Evolutionary conservation across 352 stramenopile genomes (phyloP), one percentile per base, ranked within the genome.

Genomic region (Globisporangium takayamanum): DNA sequence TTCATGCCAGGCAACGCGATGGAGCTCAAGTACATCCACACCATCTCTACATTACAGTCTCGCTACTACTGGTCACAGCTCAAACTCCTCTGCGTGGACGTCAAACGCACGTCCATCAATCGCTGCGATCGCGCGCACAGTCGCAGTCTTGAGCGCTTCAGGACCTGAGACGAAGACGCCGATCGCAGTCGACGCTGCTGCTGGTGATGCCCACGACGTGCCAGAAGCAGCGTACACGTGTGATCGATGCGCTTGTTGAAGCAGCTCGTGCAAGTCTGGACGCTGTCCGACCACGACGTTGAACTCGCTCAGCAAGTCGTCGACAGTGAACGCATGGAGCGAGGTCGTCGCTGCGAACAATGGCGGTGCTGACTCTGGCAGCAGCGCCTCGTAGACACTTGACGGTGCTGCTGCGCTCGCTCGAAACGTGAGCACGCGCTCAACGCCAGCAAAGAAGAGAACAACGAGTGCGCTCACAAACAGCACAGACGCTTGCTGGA

Each of bases 401-500:
- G 48, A 15, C 33, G 33, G 33, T 11, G 33, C 33, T 39, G 16
- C 48, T 41, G 16, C 26, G 28, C 26, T 25, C 48, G 48, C 28
- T 20, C 33, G 52, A 33, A 39, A 6, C 33, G 33, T 12, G 33
- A 37, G 6, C 6, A 49, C 12, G 15, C 33, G 52, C 36, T 57
- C 52, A 1, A 33, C 52, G n/a, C 44, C 18, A 18, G 45, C 36
- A n/a, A 49, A 5, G 6, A 57, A 5, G 12, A 49, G 41, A 30
- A 48, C 52, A 18, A 48, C 15, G 0, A 30, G 12, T 20, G 52
- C 52, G 25, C 18, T 15, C 20, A 33, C 18, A 20, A 69, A 60
- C 44, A 72, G 41, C 15, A 65, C 57, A 15, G 64, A 30, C 48
- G 37, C 52, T 20, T 72, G 61, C 7, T 55, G 39, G 14, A 72